A percentile compares a stretch with the other conserved stretches of the same genome.
These are phyloP conservation scores for Porodaedalea pini DNA, from an alignment of 1,284 basidiomycete genomes.

Conservation along the genomic window DNA sequence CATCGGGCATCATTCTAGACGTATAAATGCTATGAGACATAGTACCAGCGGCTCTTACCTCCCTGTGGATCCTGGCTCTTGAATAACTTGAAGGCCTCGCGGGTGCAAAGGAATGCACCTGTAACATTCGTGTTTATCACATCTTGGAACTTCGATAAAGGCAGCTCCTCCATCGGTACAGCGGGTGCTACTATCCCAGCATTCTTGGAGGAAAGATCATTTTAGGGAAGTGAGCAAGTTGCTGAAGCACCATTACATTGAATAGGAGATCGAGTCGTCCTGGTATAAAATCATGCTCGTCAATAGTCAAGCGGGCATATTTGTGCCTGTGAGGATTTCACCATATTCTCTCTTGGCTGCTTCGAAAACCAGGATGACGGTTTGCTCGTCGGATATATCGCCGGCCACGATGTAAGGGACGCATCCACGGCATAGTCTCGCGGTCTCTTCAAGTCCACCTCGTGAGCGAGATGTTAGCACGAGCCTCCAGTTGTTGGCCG, in stretches of 20 bases:
- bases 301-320: background rate
- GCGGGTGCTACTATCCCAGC: constrained; percentile 55
- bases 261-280: constrained; percentile 75
- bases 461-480: constrained; percentile 55
- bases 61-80: constrained; percentile 70
- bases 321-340: constrained; percentile 28
- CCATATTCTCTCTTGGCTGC: constrained; percentile 56
- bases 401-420: constrained; percentile 49
- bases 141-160: constrained; percentile 57
- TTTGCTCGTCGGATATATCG: constrained; percentile 59
- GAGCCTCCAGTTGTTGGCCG: constrained; percentile 56
- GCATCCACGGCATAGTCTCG: constrained; percentile 41
- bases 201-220: constrained; percentile 41
- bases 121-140: constrained; percentile 71
- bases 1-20: background rate
- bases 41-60: constrained; percentile 41
- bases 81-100: constrained; percentile 73
- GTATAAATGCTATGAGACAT: background rate
- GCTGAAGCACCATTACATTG: constrained; percentile 51
- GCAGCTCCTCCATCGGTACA: constrained; percentile 59
- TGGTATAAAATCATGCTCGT: constrained; percentile 26
- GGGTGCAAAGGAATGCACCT: constrained; percentile 72
- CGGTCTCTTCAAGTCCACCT: constrained; percentile 58
- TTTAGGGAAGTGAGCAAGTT: background rate
- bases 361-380: constrained; percentile 59